phyloP scores from a whole-genome alignment of 345 rosid genomes.

The Gossypium arboreum region DNA sequence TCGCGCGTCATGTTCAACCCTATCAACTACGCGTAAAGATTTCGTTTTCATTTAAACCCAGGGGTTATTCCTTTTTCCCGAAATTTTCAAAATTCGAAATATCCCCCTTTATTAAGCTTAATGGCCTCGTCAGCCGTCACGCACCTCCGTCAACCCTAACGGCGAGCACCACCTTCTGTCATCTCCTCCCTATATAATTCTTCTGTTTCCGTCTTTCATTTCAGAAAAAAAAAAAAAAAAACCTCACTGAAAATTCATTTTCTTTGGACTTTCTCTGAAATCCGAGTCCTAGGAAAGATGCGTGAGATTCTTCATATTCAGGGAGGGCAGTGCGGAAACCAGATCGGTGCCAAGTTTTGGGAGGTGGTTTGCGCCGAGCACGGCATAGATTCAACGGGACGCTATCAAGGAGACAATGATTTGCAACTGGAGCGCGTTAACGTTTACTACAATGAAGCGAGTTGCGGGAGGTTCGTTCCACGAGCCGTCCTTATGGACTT shows the following conservation, averaged over 20 bases:
- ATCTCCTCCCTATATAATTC: constrained; percentile 20
- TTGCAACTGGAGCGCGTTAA: too few species aligned
- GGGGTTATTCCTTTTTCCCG: not conserved
- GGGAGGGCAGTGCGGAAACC: too few species aligned
- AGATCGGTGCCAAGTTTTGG: too few species aligned
- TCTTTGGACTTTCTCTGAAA: constrained; percentile 2
- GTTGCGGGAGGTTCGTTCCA: too few species aligned
- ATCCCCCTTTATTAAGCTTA: constrained; percentile 17
- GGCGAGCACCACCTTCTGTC: constrained; percentile 30
- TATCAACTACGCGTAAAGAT: not conserved
- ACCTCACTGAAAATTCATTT: not conserved
- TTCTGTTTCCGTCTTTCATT: not conserved
- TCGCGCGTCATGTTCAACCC: constrained; percentile 12
- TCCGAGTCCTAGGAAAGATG: too few species aligned
- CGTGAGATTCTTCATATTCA: too few species aligned
- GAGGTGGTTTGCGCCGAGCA: too few species aligned
- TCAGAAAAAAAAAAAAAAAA: not conserved
- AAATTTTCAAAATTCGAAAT: constrained; percentile 33
- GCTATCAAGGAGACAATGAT: too few species aligned
- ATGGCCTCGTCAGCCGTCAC: not conserved
- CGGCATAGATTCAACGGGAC: too few species aligned
- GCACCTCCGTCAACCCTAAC: constrained; percentile 25
- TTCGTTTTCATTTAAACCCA: not conserved
- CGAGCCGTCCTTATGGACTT: too few species aligned
- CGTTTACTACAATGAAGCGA: too few species aligned